Evolutionary conservation across 1,284 basidiomycete species (phyloP).

Genomic region (Grifola frondosa): DNA sequence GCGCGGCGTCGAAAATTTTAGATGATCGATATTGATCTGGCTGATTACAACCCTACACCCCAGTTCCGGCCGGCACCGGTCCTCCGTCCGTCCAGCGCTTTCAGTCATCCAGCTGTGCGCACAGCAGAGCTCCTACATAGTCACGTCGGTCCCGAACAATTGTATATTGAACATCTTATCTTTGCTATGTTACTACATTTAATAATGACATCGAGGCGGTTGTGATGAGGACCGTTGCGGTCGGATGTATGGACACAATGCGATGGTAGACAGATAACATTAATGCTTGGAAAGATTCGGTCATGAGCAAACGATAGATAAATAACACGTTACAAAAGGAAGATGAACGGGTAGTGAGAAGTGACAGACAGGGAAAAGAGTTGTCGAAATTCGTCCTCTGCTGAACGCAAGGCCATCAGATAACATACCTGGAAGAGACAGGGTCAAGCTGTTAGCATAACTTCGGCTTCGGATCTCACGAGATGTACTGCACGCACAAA

Average conservation of each 20-base stretch:
- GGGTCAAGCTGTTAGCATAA: conserved; percentile 13
- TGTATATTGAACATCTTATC: too few species aligned
- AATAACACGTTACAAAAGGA: conserved; percentile 17
- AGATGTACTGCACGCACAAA: conserved; percentile 21
- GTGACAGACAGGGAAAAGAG: conserved; percentile 14
- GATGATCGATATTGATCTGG: conserved; percentile 35
- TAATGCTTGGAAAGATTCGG: conserved; percentile 13
- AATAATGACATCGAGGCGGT: conserved; percentile 14
- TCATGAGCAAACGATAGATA: conserved; percentile 20
- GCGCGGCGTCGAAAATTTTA: conserved; percentile 36
- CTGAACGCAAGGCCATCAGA: conserved; percentile 26
- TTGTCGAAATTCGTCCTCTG: conserved; percentile 10
- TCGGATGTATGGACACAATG: conserved; percentile 12
- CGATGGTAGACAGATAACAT: conserved; percentile 21
- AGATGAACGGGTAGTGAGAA: conserved; percentile 15
- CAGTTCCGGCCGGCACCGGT: conserved; percentile 28
- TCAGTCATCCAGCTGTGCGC: too few species aligned
- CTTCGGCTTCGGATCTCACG: conserved; percentile 18
- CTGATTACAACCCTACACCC: conserved; percentile 26
- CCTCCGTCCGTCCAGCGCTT: neutral
- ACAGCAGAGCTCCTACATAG: neutral
- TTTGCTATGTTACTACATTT: conserved; percentile 21
- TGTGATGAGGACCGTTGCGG: conserved; percentile 10
- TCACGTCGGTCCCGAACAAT: too few species aligned
- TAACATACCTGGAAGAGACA: conserved; percentile 24